Percentiles rank a stretch among this genome's conserved stretches.
Evolutionary conservation across 495 filamentous ascomycete genomes (phyloP).

Genomic region (Podospora fimiseda): DNA sequence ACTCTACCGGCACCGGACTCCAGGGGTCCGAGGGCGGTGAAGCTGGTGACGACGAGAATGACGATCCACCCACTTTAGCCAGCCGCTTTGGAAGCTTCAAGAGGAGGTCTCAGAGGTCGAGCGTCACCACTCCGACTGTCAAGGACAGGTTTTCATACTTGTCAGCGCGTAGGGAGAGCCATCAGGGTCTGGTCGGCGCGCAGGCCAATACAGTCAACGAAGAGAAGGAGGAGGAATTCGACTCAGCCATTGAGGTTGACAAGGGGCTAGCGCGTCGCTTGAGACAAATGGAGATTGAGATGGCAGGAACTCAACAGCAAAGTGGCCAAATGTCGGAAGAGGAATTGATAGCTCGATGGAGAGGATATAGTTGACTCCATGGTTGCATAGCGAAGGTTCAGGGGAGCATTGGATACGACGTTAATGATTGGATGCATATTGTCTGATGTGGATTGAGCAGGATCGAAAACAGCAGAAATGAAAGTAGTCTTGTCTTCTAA

Average conservation of each 20-base stretch:
- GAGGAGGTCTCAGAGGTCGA: not conserved
- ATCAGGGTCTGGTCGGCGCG: not conserved
- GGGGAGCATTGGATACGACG: too few species aligned
- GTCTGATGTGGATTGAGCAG: too few species aligned
- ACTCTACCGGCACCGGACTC: not conserved
- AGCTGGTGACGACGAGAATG: not conserved
- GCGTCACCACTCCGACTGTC: not conserved
- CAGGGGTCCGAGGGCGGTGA: not conserved
- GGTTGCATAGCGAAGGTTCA: not conserved
- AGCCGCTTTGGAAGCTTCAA: not conserved
- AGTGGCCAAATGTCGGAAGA: not conserved
- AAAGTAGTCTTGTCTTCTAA: too few species aligned
- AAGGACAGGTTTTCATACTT: not conserved
- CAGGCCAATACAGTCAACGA: not conserved
- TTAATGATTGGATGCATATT: too few species aligned
- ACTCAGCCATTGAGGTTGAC: not conserved
- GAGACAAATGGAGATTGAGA: not conserved
- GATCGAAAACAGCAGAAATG: too few species aligned
- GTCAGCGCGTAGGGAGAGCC: too few species aligned
- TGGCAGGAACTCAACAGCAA: not conserved
- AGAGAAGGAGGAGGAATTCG: not conserved
- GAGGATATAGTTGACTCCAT: not conserved
- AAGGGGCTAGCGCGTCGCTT: not conserved
- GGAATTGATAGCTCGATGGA: not conserved
- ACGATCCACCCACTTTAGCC: not conserved